These are phyloP conservation scores for Ceratocystis ficicola DNA, from an alignment of 2,329 filamentous ascomycete species.

Conservation along the genomic window DNA sequence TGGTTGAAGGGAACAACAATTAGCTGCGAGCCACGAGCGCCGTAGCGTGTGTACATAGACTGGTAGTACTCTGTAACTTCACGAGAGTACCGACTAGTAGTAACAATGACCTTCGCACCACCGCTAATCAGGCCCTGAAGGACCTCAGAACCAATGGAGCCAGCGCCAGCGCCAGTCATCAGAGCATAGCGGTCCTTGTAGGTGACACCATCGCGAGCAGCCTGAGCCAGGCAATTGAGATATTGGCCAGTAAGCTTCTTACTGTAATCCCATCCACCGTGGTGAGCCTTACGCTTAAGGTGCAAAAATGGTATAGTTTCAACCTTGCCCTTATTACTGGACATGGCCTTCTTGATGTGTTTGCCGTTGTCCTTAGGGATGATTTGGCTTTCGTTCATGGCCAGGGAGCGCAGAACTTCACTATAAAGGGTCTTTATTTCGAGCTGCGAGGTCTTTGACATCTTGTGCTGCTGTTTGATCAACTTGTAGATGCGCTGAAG, in stretches of 20 bases:
- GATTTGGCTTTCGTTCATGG: conserved; percentile 97
- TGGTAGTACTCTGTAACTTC: conserved; percentile 99
- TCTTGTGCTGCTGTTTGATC: conserved; percentile 95
- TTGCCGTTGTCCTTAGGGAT: conserved; percentile 76
- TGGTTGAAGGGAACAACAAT: conserved; percentile 99
- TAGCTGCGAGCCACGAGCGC: conserved; percentile 86
- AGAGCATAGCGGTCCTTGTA: conserved; percentile 92
- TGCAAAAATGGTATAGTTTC: conserved; percentile 98
- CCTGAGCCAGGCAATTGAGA: conserved; percentile 80
- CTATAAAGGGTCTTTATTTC: conserved; percentile 94
- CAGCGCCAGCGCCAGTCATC: conserved; percentile 96
- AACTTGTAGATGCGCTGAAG: conserved; percentile 92
- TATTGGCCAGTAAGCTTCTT: conserved; percentile 94
- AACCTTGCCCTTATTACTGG: conserved; percentile 69
- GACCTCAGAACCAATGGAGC: conserved; percentile 94
- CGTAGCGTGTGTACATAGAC: conserved; percentile 91
- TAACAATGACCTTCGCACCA: conserved; percentile 92
- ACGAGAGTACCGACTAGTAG: conserved; percentile 89
- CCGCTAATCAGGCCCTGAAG: conserved; percentile 91
- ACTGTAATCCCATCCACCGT: conserved; percentile 92
- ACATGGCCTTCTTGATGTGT: conserved; percentile 42
- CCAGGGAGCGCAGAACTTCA: conserved; percentile 83
- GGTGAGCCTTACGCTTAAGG: conserved; percentile 81
- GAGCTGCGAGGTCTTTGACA: conserved; percentile 89
- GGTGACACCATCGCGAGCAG: conserved; percentile 73